A percentile compares a stretch with the other conserved stretches of the same genome.
Evolutionary conservation across 495 filamentous ascomycete species (phyloP).

Genomic region (Hyphodiscus hymeniophilus): DNA sequence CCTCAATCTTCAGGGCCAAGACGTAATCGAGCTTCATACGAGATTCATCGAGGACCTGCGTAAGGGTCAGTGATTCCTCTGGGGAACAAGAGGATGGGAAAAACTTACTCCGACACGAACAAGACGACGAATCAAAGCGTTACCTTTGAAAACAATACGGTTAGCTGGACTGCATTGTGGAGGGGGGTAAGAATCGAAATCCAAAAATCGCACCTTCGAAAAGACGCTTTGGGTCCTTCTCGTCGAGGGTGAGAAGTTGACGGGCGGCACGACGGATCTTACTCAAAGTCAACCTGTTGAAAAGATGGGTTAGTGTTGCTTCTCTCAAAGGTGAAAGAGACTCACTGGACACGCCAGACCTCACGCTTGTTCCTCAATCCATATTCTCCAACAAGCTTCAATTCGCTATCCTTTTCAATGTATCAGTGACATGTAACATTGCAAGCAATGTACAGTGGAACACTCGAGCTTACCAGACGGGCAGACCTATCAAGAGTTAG

Average conservation of each 20-base stretch:
- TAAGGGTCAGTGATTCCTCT: no score
- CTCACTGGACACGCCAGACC: conserved; percentile 98
- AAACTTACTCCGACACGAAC: conserved; percentile 99
- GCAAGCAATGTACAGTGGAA: conserved; percentile 96
- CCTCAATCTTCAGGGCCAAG: conserved; percentile 92
- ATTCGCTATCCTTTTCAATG: conserved; percentile 84
- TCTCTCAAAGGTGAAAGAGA: no score
- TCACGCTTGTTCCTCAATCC: conserved; percentile 99
- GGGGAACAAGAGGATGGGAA: no score
- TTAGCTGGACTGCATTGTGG: no score
- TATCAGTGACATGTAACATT: conserved; percentile 91
- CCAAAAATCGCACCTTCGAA: no score
- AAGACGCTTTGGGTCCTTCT: conserved; percentile 99
- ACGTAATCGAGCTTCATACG: conserved; percentile 99
- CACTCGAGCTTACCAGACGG: conserved; percentile 98
- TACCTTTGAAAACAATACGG: no score
- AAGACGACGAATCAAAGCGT: conserved; percentile 98
- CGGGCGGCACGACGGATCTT: conserved; percentile 99
- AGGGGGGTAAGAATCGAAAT: no score
- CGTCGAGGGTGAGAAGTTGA: conserved; percentile 98
- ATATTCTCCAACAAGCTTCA: conserved; percentile 99
- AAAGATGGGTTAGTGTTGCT: no score
- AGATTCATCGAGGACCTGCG: conserved; percentile 98
- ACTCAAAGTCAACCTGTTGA: no score
- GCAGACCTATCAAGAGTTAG: conserved; percentile 59